Conservation (phyloP, 129 eudicot genomes). For the Centella asiatica region DNA sequence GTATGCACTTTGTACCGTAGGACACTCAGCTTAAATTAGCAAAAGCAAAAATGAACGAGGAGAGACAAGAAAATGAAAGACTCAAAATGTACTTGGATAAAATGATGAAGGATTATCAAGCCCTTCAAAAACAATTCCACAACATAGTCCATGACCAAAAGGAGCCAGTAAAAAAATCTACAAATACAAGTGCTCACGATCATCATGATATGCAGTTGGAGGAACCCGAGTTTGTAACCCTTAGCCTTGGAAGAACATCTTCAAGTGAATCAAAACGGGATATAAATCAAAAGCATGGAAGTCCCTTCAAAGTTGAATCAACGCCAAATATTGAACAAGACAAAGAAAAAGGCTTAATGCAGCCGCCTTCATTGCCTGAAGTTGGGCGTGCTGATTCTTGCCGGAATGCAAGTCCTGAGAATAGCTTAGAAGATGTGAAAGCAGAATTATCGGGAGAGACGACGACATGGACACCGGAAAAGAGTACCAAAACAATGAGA, state of each 20-base stretch:
- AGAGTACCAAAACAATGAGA: slow-evolving; percentile 27
- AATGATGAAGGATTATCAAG: slow-evolving; percentile 65
- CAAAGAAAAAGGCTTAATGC: slow-evolving; percentile 31
- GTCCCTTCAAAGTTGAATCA: slow-evolving; percentile 14
- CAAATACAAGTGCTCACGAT: neutral
- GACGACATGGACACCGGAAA: slow-evolving; percentile 42
- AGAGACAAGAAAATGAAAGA: slow-evolving; percentile 72
- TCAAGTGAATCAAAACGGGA: slow-evolving; percentile 33
- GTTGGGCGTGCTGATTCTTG: slow-evolving; percentile 31
- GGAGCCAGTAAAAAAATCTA: slow-evolving; percentile 19
- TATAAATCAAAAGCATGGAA: slow-evolving; percentile 7
- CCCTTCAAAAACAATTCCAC: slow-evolving; percentile 56
- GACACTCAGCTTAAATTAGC: slow-evolving; percentile 56
- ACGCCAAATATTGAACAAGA: slow-evolving; percentile 6
- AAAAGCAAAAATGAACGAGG: slow-evolving; percentile 74
- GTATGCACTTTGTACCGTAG: slow-evolving; percentile 15
- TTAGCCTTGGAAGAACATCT: slow-evolving; percentile 69
- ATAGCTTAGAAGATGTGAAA: slow-evolving; percentile 60
- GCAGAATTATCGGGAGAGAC: slow-evolving; percentile 49
- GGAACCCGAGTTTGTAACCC: slow-evolving; percentile 54
- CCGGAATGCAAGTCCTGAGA: slow-evolving; percentile 37
- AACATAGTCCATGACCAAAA: slow-evolving; percentile 37
- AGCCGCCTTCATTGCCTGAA: slow-evolving; percentile 62
- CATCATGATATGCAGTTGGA: slow-evolving; percentile 19
- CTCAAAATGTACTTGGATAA: slow-evolving; percentile 55